These are phyloP conservation scores for Aspergillus aculeatus DNA, from an alignment of 2,329 filamentous ascomycete genomes.

Conservation along the genomic window DNA sequence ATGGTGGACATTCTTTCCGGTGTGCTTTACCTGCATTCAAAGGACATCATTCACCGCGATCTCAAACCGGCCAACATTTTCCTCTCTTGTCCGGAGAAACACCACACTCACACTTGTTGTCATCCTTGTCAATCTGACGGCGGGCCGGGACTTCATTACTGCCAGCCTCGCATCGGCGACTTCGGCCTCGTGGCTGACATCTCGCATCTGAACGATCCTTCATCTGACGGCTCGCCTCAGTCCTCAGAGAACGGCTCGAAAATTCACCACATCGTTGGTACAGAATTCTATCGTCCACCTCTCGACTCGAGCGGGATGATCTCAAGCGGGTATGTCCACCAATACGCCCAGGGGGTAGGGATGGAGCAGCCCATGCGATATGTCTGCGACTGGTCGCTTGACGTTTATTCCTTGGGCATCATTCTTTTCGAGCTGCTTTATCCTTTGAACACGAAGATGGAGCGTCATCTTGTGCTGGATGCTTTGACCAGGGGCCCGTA, in stretches of 20 bases:
- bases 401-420: constrained; percentile 62
- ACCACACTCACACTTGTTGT: constrained; percentile 53
- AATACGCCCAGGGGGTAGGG: constrained; percentile 5
- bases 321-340: background rate
- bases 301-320: constrained; percentile 10
- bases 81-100: constrained; percentile 51
- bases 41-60: constrained; percentile 64
- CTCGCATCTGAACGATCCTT: constrained; percentile 38
- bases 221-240: constrained; percentile 15
- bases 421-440: constrained; percentile 63
- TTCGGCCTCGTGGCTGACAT: constrained; percentile 64
- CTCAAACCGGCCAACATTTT: constrained; percentile 70
- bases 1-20: constrained; percentile 62
- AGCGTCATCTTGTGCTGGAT: constrained; percentile 45
- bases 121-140: constrained; percentile 41
- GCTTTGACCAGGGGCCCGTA: constrained; percentile 36
- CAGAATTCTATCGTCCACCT: constrained; percentile 61
- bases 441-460: constrained; percentile 52
- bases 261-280: constrained; percentile 54
- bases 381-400: constrained; percentile 52
- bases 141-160: constrained; percentile 37
- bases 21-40: constrained; percentile 62
- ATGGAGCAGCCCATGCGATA: constrained; percentile 18
- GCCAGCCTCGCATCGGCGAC: constrained; percentile 64
- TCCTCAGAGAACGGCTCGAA: constrained; percentile 22